Evolutionary conservation across 805 yeast genomes (phyloP), one percentile per base, ranked within the genome.

Genomic region (Metschnikowia cerradonensis): DNA sequence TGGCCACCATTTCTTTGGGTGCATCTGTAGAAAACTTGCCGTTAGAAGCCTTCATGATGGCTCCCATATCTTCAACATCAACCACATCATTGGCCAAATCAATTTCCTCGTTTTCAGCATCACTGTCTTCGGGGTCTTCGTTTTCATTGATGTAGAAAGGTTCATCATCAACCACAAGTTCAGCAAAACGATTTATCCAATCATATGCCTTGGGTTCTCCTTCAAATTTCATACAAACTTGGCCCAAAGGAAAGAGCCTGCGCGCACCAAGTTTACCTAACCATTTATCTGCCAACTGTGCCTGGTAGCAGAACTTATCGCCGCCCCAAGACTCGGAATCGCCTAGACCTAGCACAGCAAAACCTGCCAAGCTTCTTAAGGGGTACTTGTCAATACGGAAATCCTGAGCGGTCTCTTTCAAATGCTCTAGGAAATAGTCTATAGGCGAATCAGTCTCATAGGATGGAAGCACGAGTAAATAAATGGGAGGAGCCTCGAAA

Each of bases 391-490:
- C 96, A 33, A 90, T 80, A 57, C 97, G 77, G 71, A 89, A 89
- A 66, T 90, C 97, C 54, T 85, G 84, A 53, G 81, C 81, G 1
- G 95, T 89, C 49, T 90, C 97, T 55, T 81, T 77, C 57, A 90
- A 72, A 41, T 88, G 83, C 60, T 88, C 95, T 50, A 90, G 71
- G 66, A 90, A 89, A 63, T 82, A 91, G 66, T 90, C 97, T 32
- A 91, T 76, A 13, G 97, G 97, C 1, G 95, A 88, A 65, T 90
- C 97, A 0, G 91, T 87, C 57, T 90, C 97, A 63, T 90, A 90
- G 0, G 96, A 89, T 1, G 97, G 97, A 32, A 90, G 72, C 14
- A 90, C 88, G 52, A 90, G 56, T 35, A 91, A 64, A 60, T 89
- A 90, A 11, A 89, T 68, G 38, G 79, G 68, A 49, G 82, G 77